Evolutionary conservation across 2,329 filamentous ascomycete genomes (phyloP).

Genomic region (Leptographium flavum): DNA sequence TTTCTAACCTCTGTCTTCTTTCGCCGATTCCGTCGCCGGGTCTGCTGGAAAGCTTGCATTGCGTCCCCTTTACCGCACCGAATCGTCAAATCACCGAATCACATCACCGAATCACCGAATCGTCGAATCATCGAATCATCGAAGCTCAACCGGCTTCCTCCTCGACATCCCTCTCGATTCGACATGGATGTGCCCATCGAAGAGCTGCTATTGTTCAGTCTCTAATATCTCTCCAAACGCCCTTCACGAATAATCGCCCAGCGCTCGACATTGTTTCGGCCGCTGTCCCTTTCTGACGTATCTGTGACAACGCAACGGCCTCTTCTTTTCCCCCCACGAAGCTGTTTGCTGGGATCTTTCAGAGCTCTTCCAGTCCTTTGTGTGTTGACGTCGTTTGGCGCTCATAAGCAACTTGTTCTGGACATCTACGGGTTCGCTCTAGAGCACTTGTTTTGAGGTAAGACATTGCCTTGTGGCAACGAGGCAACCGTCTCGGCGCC

Average conservation of each 20-base stretch:
- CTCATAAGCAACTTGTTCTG: background rate
- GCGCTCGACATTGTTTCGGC: background rate
- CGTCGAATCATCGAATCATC: no score
- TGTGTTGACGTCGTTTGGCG: background rate
- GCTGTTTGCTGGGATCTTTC: background rate
- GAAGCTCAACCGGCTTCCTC: background rate
- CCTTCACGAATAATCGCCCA: background rate
- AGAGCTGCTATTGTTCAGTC: constrained; percentile 2
- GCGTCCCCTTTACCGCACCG: background rate
- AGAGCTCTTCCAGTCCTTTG: background rate
- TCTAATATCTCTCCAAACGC: background rate
- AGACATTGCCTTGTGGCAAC: no score
- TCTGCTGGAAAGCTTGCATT: background rate
- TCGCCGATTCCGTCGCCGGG: background rate
- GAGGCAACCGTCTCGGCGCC: no score
- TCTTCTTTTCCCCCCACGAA: background rate
- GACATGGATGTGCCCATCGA: constrained; percentile 9
- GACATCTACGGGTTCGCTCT: background rate
- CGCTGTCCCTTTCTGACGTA: background rate
- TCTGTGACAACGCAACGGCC: background rate
- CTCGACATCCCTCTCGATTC: background rate
- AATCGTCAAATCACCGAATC: no score
- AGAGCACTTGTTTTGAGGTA: background rate
- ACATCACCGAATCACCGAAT: no score
- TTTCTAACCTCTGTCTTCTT: background rate